Conservation (phyloP, 164 flowering plant genomes). For the Santalum album region DNA sequence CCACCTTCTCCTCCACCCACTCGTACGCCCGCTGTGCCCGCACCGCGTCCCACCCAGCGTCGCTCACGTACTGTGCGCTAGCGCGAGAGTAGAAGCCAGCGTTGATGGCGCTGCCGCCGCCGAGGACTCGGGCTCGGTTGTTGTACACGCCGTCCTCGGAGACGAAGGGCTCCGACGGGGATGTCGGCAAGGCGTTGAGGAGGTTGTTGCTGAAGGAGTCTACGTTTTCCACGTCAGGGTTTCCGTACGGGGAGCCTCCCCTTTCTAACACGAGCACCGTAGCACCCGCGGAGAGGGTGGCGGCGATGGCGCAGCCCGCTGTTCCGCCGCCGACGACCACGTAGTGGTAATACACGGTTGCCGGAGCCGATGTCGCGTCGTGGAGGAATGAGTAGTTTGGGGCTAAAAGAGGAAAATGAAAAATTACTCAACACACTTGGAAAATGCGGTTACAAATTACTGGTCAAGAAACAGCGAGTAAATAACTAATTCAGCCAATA, state of each 20-base stretch:
- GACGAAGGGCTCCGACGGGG: constrained; percentile 55
- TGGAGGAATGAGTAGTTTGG: neutral
- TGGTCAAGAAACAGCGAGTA: too few species aligned
- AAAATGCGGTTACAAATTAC: too few species aligned
- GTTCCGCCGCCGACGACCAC: neutral
- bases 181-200: constrained; percentile 21
- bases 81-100: constrained; percentile 72
- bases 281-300: neutral
- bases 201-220: neutral
- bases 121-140: constrained; percentile 50
- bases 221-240: neutral
- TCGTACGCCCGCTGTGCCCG: constrained; percentile 43
- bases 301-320: constrained; percentile 2
- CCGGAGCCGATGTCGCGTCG: neutral
- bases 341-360: neutral
- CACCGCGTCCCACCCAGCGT: constrained; percentile 41
- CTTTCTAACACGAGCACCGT: neutral
- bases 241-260: constrained; percentile 1
- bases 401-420: too few species aligned
- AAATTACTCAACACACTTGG: too few species aligned
- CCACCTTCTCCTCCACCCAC: constrained; percentile 53
- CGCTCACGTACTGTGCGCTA: constrained; percentile 19
- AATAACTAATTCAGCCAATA: too few species aligned
- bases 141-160: constrained; percentile 68
- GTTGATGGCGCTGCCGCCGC: constrained; percentile 66